phyloP scores from a whole-genome alignment of 2,329 filamentous ascomycete genomes.

The Arthrobotrys sphaeroides region DNA sequence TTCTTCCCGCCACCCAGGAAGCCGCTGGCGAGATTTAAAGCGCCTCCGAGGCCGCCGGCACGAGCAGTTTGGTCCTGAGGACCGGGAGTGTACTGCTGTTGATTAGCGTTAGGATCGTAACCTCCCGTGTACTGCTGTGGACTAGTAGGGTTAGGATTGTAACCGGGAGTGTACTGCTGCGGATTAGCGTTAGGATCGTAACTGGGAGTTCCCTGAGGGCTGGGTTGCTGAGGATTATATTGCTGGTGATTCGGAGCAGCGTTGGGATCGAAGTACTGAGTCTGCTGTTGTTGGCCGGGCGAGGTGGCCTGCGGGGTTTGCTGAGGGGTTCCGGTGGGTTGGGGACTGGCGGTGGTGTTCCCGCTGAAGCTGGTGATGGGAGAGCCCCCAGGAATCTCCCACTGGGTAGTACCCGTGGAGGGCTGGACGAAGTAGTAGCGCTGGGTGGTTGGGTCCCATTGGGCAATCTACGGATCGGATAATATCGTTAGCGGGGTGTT shows the following conservation, averaged over 20 bases:
- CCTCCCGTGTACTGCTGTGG: conserved; percentile 16
- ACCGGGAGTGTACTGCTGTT: conserved; percentile 40
- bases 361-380: conserved; percentile 43
- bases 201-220: conserved; percentile 6
- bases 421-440: conserved; percentile 58
- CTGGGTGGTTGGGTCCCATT: conserved; percentile 58
- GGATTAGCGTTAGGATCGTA: conserved; percentile 37
- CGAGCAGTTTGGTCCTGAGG: conserved; percentile 51
- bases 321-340: conserved; percentile 10
- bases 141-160: too few species aligned
- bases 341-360: conserved; percentile 19
- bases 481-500: background rate
- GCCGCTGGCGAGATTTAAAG: conserved; percentile 22
- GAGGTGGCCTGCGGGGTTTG: conserved; percentile 30
- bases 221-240: conserved; percentile 8
- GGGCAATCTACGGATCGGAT: conserved; percentile 55
- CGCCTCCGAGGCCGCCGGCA: conserved; percentile 55
- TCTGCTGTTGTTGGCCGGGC: conserved; percentile 26
- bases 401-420: conserved; percentile 57
- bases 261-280: conserved; percentile 47
- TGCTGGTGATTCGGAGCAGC: conserved; percentile 27
- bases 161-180: conserved; percentile 42
- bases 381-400: conserved; percentile 55
- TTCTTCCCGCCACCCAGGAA: conserved; percentile 19
- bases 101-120: conserved; percentile 23